Evolutionary conservation across 2,329 filamentous ascomycete genomes (phyloP).

Genomic region (Colletotrichum neosansevieriae): DNA sequence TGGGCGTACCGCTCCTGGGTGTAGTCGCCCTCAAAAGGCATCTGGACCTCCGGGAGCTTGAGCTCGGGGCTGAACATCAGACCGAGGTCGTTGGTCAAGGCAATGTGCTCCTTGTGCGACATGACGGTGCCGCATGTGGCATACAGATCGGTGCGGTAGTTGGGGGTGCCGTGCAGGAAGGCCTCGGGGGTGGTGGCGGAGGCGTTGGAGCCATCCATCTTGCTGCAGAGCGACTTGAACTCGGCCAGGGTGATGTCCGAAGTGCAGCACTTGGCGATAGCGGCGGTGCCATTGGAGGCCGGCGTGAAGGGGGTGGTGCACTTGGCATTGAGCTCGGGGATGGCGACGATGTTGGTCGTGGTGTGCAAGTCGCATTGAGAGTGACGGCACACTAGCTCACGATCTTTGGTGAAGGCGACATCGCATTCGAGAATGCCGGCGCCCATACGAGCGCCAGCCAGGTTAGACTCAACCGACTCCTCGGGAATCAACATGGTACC

Average conservation of each 20-base stretch:
- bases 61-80: conserved; percentile 76
- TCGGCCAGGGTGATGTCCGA: conserved; percentile 77
- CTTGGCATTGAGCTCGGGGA: conserved; percentile 72
- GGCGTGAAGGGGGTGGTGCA: conserved; percentile 73
- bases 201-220: conserved; percentile 75
- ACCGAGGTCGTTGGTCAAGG: conserved; percentile 67
- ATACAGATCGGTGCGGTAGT: conserved; percentile 76
- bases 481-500: conserved; percentile 74
- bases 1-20: conserved; percentile 74
- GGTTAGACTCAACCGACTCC: conserved; percentile 69
- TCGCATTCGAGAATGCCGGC: conserved; percentile 77
- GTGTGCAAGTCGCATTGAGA: conserved; percentile 76
- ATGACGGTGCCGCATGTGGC: conserved; percentile 72
- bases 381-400: conserved; percentile 76
- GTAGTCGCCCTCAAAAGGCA: conserved; percentile 75
- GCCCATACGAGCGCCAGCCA: conserved; percentile 75
- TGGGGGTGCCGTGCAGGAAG: conserved; percentile 69
- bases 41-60: conserved; percentile 75
- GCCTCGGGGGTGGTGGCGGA: conserved; percentile 68
- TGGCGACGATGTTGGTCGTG: conserved; percentile 74
- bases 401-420: conserved; percentile 74
- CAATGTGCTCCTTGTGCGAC: conserved; percentile 72
- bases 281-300: conserved; percentile 61
- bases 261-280: conserved; percentile 77
- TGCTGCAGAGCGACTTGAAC: conserved; percentile 75